Conservation (phyloP, 495 filamentous ascomycete genomes). For the Acidomyces sp. region DNA sequence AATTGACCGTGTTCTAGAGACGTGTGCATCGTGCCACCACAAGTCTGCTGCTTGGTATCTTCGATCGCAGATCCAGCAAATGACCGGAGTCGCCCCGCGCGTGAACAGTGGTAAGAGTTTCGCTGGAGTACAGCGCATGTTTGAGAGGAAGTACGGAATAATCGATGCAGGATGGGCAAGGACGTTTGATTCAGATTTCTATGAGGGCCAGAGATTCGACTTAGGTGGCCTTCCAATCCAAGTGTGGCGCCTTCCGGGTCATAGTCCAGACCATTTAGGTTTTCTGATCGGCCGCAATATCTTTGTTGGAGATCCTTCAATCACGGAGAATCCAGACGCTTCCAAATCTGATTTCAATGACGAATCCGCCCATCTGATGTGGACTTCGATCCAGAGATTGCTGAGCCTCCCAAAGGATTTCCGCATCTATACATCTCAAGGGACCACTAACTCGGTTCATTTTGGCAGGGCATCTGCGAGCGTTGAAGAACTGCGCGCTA, state of each 20-base stretch:
- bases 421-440: not conserved
- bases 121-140: slow-evolving; percentile 35
- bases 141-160: slow-evolving; percentile 37
- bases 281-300: slow-evolving; percentile 36
- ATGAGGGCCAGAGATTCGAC: slow-evolving; percentile 40
- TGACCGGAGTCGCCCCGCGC: slow-evolving; percentile 28
- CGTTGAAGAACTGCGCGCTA: not conserved
- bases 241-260: slow-evolving; percentile 37
- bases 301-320: not conserved
- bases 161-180: slow-evolving; percentile 26
- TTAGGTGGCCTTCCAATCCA: not conserved
- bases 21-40: slow-evolving; percentile 29
- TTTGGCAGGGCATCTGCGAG: not conserved
- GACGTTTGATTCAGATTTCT: slow-evolving; percentile 40
- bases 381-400: not conserved
- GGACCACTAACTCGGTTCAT: not conserved
- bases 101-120: slow-evolving; percentile 46
- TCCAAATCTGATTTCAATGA: not conserved
- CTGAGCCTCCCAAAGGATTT: not conserved
- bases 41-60: slow-evolving; percentile 37
- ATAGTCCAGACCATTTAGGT: slow-evolving; percentile 49
- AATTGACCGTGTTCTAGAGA: not conserved
- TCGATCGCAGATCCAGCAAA: slow-evolving; percentile 33
- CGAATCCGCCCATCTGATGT: not conserved
- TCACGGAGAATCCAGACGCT: not conserved